Percentiles rank a stretch among this genome's conserved stretches.
These are phyloP conservation scores for Lachnellula hyalina DNA, from an alignment of 2,329 filamentous ascomycete genomes.

Conservation along the genomic window DNA sequence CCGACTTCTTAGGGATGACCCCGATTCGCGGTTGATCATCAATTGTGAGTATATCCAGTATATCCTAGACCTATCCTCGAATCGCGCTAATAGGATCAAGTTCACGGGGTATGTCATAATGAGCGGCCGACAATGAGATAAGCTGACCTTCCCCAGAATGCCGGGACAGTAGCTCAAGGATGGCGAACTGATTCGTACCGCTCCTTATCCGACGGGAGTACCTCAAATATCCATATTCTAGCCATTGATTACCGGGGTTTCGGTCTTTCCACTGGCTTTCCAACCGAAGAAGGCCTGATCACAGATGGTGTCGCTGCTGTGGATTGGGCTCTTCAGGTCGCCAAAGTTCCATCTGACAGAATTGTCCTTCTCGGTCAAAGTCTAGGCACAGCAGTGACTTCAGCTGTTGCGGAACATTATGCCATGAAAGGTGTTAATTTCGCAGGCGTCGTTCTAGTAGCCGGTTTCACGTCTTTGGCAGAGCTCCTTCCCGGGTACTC, in stretches of 20 bases:
- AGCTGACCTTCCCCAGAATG: constrained; percentile 53
- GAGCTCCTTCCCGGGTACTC: constrained; percentile 70
- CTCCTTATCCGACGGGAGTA: constrained; percentile 65
- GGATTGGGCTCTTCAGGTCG: constrained; percentile 62
- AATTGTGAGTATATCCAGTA: constrained; percentile 49
- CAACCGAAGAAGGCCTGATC: constrained; percentile 76
- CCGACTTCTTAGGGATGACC: constrained; percentile 56
- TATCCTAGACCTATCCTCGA: constrained; percentile 3
- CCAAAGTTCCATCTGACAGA: constrained; percentile 59
- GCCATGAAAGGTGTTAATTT: constrained; percentile 58
- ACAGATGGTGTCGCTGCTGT: constrained; percentile 70
- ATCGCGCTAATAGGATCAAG: constrained; percentile 33
- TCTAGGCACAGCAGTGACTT: constrained; percentile 78
- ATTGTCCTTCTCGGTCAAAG: constrained; percentile 84
- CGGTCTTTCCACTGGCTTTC: constrained; percentile 72
- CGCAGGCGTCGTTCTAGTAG: constrained; percentile 73
- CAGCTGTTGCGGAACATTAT: constrained; percentile 68
- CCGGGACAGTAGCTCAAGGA: constrained; percentile 76
- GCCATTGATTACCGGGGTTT: constrained; percentile 89
- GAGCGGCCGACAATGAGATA: constrained; percentile 2
- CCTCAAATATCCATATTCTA: constrained; percentile 69
- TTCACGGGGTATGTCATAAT: constrained; percentile 52
- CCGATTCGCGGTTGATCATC: constrained; percentile 57
- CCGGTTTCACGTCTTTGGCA: constrained; percentile 71
- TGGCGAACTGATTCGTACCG: constrained; percentile 74